A percentile compares a stretch with the other conserved stretches of the same genome.
Evolutionary conservation across 306 rosid species (phyloP).

Genomic region (Canavalia gladiata): DNA sequence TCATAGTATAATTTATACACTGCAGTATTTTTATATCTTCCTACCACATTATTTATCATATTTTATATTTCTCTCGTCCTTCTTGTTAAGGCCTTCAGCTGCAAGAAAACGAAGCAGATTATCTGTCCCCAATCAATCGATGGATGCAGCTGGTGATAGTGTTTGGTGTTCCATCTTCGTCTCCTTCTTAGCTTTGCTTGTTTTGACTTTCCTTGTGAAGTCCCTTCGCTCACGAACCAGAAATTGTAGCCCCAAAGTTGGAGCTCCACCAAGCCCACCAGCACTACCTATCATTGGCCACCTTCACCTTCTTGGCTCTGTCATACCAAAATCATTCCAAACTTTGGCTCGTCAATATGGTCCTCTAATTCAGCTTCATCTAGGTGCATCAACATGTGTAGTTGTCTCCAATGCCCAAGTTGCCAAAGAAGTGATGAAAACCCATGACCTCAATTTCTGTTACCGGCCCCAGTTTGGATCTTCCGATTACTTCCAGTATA

Average conservation of each 20-base stretch:
- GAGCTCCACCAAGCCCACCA: constrained; percentile 59
- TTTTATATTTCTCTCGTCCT: too few species aligned
- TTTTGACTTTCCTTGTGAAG: constrained; percentile 33
- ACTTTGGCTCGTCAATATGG: constrained; percentile 59
- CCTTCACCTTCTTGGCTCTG: constrained; percentile 62
- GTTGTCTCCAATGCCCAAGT: constrained; percentile 63
- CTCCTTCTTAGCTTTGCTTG: constrained; percentile 36
- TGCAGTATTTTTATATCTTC: too few species aligned
- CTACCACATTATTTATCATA: too few species aligned
- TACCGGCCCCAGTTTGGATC: constrained; percentile 64
- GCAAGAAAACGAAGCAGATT: background rate
- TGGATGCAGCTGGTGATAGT: constrained; percentile 25
- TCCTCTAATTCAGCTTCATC: constrained; percentile 61
- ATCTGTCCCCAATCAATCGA: background rate
- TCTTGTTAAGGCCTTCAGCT: background rate
- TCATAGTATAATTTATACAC: too few species aligned
- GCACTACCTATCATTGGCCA: constrained; percentile 62
- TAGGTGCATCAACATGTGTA: constrained; percentile 65
- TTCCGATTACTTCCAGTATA: constrained; percentile 54
- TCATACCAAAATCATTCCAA: constrained; percentile 68
- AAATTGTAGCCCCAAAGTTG: constrained; percentile 18
- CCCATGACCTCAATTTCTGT: constrained; percentile 61
- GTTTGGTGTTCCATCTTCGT: constrained; percentile 24
- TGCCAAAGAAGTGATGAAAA: constrained; percentile 66
- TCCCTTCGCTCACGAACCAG: background rate